A percentile compares a stretch with the other conserved stretches of the same genome.
Conservation (phyloP, 202 grass and related monocot species). For the Carex sylvatica region DNA sequence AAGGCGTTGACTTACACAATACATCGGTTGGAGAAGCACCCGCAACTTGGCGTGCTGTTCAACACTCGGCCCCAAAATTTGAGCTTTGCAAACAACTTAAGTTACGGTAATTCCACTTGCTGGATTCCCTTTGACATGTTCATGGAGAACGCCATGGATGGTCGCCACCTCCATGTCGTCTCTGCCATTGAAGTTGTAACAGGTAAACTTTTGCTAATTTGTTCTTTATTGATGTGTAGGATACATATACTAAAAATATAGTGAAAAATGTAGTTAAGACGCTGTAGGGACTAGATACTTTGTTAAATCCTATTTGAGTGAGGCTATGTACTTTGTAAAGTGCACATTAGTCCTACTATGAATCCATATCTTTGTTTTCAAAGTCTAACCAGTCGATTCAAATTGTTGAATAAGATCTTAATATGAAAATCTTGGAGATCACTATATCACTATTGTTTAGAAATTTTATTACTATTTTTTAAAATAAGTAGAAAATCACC, state of each 20-base stretch:
- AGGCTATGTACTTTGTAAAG: no score
- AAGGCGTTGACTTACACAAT: conserved; percentile 38
- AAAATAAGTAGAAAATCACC: no score
- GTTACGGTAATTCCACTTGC: conserved; percentile 54
- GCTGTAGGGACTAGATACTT: not conserved
- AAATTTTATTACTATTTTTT: no score
- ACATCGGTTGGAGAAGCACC: conserved; percentile 49
- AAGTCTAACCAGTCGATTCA: no score
- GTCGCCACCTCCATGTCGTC: conserved; percentile 54
- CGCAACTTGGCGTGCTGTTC: conserved; percentile 53
- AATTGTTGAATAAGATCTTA: no score
- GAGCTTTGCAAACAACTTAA: conserved; percentile 36
- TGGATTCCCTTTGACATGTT: conserved; percentile 87
- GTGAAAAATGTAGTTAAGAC: not conserved
- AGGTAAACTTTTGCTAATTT: conserved; percentile 43
- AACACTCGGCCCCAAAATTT: conserved; percentile 46
- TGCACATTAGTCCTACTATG: no score
- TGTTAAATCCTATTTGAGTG: not conserved
- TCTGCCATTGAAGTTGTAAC: conserved; percentile 71
- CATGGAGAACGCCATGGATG: conserved; percentile 85
- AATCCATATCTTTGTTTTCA: no score
- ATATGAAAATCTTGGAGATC: no score
- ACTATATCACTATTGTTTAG: no score
- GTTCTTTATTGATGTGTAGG: not conserved
- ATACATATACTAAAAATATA: not conserved